phyloP scores from a whole-genome alignment of 345 rosid genomes.

The Salix exigua region DNA sequence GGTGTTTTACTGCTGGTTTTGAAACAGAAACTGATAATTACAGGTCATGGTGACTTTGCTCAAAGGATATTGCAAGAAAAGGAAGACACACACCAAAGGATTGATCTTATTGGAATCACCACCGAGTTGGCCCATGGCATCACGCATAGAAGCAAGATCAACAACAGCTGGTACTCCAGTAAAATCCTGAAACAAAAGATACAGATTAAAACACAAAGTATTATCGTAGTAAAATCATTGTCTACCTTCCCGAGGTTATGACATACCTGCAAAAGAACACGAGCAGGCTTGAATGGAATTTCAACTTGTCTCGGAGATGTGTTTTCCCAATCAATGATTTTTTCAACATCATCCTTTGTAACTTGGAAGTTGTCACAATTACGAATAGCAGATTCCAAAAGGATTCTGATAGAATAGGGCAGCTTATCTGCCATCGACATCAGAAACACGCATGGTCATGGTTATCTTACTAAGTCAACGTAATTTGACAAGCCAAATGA shows the following conservation, averaged over 20 bases:
- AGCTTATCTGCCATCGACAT: constrained; percentile 55
- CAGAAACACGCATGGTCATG: neutral
- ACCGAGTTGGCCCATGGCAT: constrained; percentile 90
- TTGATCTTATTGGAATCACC: constrained; percentile 89
- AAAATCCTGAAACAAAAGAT: constrained; percentile 62
- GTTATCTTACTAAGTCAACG: neutral
- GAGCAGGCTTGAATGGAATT: constrained; percentile 97
- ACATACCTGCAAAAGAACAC: constrained; percentile 87
- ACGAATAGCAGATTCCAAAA: constrained; percentile 93
- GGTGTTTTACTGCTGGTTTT: neutral
- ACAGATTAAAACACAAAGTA: constrained; percentile 10
- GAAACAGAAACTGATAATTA: neutral
- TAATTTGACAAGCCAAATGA: neutral
- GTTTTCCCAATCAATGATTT: constrained; percentile 92
- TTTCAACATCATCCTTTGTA: constrained; percentile 84
- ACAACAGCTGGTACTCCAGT: constrained; percentile 99
- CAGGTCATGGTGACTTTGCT: neutral
- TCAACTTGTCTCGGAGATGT: constrained; percentile 87
- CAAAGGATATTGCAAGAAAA: neutral
- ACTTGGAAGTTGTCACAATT: constrained; percentile 98
- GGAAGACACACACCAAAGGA: constrained; percentile 52
- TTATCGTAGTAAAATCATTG: neutral
- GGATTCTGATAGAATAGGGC: constrained; percentile 88
- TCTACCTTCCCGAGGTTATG: neutral
- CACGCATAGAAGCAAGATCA: constrained; percentile 99